Percentiles rank a stretch among this genome's conserved stretches.
phyloP scores from a whole-genome alignment of 73 alveolate genomes.

The Stentor coeruleus region DNA sequence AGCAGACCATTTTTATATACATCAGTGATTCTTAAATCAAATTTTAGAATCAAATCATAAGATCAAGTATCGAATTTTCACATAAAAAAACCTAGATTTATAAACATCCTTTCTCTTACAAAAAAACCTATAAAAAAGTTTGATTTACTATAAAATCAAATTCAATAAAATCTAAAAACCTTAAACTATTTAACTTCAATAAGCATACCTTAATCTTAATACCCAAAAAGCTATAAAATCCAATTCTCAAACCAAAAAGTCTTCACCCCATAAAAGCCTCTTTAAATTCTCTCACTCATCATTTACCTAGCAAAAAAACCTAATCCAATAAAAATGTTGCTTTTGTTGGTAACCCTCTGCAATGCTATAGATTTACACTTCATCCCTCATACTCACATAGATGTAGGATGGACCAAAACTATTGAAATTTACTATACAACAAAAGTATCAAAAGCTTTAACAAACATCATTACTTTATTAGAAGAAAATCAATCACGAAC shows the following conservation, averaged over 20 bases:
- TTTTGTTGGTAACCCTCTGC: background rate
- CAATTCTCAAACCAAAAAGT: background rate
- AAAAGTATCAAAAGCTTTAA: background rate
- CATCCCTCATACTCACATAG: slow-evolving; percentile 14
- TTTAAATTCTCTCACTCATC: too few species aligned
- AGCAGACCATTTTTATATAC: background rate
- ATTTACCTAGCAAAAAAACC: too few species aligned
- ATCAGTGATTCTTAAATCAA: too few species aligned
- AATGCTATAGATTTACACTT: background rate
- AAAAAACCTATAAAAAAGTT: too few species aligned
- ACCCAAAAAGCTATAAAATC: background rate
- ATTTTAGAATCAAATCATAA: too few species aligned
- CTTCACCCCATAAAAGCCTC: background rate
- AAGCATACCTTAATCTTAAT: background rate
- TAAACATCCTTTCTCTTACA: too few species aligned
- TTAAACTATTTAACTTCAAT: too few species aligned
- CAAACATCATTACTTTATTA: background rate
- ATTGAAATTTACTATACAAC: background rate
- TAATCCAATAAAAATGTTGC: background rate
- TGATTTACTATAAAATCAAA: too few species aligned
- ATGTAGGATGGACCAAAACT: background rate
- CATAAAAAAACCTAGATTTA: too few species aligned
- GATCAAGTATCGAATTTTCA: too few species aligned
- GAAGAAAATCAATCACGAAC: slow-evolving; percentile 10
- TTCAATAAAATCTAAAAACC: too few species aligned